A percentile compares a stretch with the other conserved stretches of the same genome.
phyloP scores from a whole-genome alignment of 176 grass and related monocot genomes.

The Carex kokanica region DNA sequence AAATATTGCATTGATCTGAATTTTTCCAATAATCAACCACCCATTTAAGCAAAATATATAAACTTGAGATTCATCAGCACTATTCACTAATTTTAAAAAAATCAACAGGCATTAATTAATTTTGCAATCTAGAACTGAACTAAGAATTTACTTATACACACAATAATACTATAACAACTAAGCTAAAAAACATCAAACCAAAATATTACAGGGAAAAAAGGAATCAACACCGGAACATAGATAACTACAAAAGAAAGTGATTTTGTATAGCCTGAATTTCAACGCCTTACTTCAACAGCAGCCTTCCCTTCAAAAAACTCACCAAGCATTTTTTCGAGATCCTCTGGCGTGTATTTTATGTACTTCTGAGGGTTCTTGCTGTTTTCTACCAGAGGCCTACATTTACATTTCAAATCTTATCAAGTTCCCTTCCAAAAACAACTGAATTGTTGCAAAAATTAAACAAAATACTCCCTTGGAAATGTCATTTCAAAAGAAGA shows the following conservation, averaged over 20 bases:
- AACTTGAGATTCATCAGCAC: not conserved
- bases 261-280: not conserved
- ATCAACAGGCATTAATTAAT: not conserved
- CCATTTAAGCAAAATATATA: not conserved
- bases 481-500: not conserved
- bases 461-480: not conserved
- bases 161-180: not conserved
- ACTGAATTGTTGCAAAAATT: not conserved
- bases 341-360: conserved; percentile 67
- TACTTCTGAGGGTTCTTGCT: conserved; percentile 71
- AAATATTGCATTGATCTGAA: not conserved
- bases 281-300: conserved; percentile 12
- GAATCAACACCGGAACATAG: not conserved
- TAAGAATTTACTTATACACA: conserved; percentile 1
- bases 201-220: not conserved
- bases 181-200: not conserved
- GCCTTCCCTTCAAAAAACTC: conserved; percentile 87
- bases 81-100: not conserved
- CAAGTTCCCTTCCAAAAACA: not conserved
- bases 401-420: conserved; percentile 15
- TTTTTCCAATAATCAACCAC: not conserved
- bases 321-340: conserved; percentile 65
- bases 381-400: conserved; percentile 81
- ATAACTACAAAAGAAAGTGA: not conserved
- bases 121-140: conserved; percentile 3